phyloP scores from a whole-genome alignment of 345 rosid species.

The Populus tremula region DNA sequence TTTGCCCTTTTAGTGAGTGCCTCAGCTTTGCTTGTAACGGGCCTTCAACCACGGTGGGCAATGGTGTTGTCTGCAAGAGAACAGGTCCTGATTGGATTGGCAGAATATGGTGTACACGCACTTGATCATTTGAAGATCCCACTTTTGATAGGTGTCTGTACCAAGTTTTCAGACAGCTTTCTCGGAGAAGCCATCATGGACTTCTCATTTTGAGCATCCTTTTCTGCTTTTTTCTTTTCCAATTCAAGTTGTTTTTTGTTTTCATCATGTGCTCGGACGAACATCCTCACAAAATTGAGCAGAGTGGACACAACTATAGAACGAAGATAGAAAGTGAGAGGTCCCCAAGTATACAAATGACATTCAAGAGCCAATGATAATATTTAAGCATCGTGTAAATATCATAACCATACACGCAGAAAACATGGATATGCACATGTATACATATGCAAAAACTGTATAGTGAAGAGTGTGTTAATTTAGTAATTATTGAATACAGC shows the following conservation, averaged over 20 bases:
- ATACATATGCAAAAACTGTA: background rate
- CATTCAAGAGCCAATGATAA: background rate
- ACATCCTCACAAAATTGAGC: slow-evolving; percentile 70
- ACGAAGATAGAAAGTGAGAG: slow-evolving; percentile 1
- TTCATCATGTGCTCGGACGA: slow-evolving; percentile 67
- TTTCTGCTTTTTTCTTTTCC: slow-evolving; percentile 59
- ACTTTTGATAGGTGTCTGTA: slow-evolving; percentile 1
- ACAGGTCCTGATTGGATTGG: background rate
- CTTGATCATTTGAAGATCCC: slow-evolving; percentile 16
- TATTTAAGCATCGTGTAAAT: background rate
- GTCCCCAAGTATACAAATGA: background rate
- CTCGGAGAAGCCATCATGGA: slow-evolving; percentile 24
- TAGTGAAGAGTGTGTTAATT: background rate
- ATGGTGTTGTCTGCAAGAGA: background rate
- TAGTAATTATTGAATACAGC: background rate
- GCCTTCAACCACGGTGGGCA: background rate
- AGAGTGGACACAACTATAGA: slow-evolving; percentile 72
- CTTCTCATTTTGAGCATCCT: slow-evolving; percentile 48
- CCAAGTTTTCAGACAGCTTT: slow-evolving; percentile 22
- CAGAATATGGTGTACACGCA: background rate
- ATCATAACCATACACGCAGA: background rate
- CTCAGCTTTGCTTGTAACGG: background rate
- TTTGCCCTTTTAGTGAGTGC: background rate
- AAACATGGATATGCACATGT: background rate
- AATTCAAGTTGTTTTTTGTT: slow-evolving; percentile 68